Conservation (phyloP, 495 filamentous ascomycete genomes). For the Penicillium macrosclerotiorum region DNA sequence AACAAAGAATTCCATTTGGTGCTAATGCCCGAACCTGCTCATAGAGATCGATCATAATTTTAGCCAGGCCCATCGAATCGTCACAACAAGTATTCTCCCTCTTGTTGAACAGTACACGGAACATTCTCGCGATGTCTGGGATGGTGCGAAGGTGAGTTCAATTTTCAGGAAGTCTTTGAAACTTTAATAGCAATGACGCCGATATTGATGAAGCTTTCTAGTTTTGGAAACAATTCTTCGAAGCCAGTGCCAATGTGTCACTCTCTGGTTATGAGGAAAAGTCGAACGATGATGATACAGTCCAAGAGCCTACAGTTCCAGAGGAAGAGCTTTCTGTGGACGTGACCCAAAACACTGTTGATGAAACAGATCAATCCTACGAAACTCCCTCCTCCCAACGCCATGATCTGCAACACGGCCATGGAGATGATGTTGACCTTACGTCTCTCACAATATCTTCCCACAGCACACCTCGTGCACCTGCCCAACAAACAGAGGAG, state of each 20-base stretch:
- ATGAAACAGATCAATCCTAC: constrained; percentile 31
- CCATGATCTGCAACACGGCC: constrained; percentile 20
- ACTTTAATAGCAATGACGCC: neutral
- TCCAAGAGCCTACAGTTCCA: constrained; percentile 48
- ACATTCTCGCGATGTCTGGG: constrained; percentile 92
- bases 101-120: constrained; percentile 96
- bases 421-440: constrained; percentile 50
- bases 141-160: constrained; percentile 73
- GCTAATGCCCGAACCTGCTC: constrained; percentile 6
- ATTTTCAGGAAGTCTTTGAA: neutral
- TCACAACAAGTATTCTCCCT: constrained; percentile 89
- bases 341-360: constrained; percentile 37
- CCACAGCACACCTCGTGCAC: constrained; percentile 52
- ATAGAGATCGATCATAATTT: constrained; percentile 98
- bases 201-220: constrained; percentile 29
- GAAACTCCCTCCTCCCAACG: constrained; percentile 36
- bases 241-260: constrained; percentile 94
- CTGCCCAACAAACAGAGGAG: constrained; percentile 44
- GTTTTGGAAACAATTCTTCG: constrained; percentile 99
- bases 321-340: constrained; percentile 52
- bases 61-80: constrained; percentile 92
- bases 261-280: constrained; percentile 93
- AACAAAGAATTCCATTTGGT: constrained; percentile 13
- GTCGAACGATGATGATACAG: constrained; percentile 48
- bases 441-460: constrained; percentile 56